Evolutionary conservation across 305 asterid genomes (phyloP).

Genomic region (Fraxinus angustifolia): DNA sequence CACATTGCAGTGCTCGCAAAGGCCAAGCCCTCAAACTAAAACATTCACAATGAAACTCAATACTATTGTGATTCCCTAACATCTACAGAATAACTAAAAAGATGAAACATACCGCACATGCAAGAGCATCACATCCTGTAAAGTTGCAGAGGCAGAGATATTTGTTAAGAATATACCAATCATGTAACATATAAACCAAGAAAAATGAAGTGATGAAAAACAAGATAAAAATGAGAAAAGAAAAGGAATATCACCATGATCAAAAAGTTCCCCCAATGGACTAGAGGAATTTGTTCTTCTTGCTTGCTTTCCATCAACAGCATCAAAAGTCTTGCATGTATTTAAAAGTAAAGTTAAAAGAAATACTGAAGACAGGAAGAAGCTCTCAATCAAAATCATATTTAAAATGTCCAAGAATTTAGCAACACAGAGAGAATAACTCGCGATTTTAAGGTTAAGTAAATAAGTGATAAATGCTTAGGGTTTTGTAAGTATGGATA

Average conservation of each 20-base stretch:
- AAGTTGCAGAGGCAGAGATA: slow-evolving; percentile 25
- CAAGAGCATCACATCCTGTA: slow-evolving; percentile 98
- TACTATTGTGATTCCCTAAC: neutral
- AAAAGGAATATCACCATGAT: slow-evolving; percentile 60
- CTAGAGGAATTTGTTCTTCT: slow-evolving; percentile 92
- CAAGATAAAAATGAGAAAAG: slow-evolving; percentile 9
- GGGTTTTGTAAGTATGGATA: neutral
- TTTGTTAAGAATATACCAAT: slow-evolving; percentile 25
- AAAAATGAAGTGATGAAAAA: slow-evolving; percentile 7
- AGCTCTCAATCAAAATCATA: slow-evolving; percentile 19
- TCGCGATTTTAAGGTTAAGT: neutral
- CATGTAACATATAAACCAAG: slow-evolving; percentile 6
- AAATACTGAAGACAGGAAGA: slow-evolving; percentile 10
- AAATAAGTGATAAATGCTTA: neutral
- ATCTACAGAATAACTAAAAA: slow-evolving; percentile 19
- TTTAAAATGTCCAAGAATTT: neutral
- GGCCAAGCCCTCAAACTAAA: slow-evolving; percentile 70
- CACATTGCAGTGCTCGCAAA: slow-evolving; percentile 79
- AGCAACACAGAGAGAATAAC: slow-evolving; percentile 2
- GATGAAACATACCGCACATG: slow-evolving; percentile 73
- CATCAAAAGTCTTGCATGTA: slow-evolving; percentile 75
- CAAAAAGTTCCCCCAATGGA: slow-evolving; percentile 93
- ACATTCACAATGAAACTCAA: slow-evolving; percentile 19
- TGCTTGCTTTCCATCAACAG: slow-evolving; percentile 98
- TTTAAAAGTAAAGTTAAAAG: neutral